These are phyloP conservation scores for Nematocida homosporus DNA, from an alignment of 371 early-diverging fungal species.

Conservation along the genomic window DNA sequence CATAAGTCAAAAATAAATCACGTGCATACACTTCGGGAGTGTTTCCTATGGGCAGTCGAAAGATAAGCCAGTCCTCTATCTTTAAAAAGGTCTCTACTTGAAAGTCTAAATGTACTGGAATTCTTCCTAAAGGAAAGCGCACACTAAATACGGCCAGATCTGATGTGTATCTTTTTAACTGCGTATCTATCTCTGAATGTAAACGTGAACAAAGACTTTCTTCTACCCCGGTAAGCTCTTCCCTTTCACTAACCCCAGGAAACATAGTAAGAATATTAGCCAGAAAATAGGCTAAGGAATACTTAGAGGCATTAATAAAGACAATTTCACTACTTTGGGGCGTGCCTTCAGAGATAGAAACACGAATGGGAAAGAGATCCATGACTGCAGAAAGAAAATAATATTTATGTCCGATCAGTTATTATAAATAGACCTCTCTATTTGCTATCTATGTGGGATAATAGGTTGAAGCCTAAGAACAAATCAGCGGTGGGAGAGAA, in stretches of 20 bases:
- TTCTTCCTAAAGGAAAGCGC: not conserved
- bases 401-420: slow-evolving; percentile 24
- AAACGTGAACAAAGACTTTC: not conserved
- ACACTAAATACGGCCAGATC: slow-evolving; percentile 3
- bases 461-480: not conserved
- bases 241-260: slow-evolving; percentile 2
- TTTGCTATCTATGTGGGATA: slow-evolving; percentile 40
- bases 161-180: slow-evolving; percentile 32
- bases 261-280: slow-evolving; percentile 7
- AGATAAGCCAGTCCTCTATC: slow-evolving; percentile 22
- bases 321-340: slow-evolving; percentile 13
- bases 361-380: slow-evolving; percentile 37
- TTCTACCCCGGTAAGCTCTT: not conserved
- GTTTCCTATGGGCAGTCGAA: slow-evolving; percentile 25
- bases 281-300: slow-evolving; percentile 27
- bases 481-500: not conserved
- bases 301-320: slow-evolving; percentile 30
- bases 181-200: slow-evolving; percentile 17
- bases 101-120: slow-evolving; percentile 17
- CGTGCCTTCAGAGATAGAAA: slow-evolving; percentile 9
- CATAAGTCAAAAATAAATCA: slow-evolving; percentile 28
- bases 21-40: slow-evolving; percentile 44
- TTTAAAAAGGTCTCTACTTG: slow-evolving; percentile 5
- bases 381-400: slow-evolving; percentile 53
- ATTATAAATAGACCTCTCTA: not conserved